Conservation (phyloP, 2,329 filamentous ascomycete genomes). For the Colletotrichum caudatum region DNA sequence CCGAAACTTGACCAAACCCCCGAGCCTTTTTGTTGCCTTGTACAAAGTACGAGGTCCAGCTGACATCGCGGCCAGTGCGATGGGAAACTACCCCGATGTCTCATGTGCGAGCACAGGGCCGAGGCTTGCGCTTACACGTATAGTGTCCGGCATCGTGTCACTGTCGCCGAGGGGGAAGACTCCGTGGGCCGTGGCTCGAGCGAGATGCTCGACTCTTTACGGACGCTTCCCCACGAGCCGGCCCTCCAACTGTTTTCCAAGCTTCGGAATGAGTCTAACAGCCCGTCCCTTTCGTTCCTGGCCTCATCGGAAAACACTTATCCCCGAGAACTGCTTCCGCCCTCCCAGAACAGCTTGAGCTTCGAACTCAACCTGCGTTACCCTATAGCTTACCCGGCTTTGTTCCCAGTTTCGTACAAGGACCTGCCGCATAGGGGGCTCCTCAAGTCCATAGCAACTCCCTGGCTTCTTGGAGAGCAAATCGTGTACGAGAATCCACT, state of each 20-base stretch:
- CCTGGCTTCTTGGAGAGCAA: neutral
- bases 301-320: neutral
- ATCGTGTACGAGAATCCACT: slow-evolving; percentile 3
- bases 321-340: slow-evolving; percentile 9
- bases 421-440: slow-evolving; percentile 6
- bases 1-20: no score
- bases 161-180: slow-evolving; percentile 17
- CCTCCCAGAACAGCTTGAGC: slow-evolving; percentile 17
- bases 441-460: slow-evolving; percentile 1
- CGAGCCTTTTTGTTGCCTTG: no score
- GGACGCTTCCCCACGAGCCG: slow-evolving; percentile 11
- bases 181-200: neutral
- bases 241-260: slow-evolving; percentile 16
- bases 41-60: neutral
- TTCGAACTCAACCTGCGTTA: slow-evolving; percentile 22
- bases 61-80: slow-evolving; percentile 10
- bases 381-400: slow-evolving; percentile 7
- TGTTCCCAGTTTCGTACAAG: slow-evolving; percentile 11
- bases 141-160: slow-evolving; percentile 19
- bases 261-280: neutral
- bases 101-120: slow-evolving; percentile 25
- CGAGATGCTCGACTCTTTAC: slow-evolving; percentile 23
- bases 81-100: slow-evolving; percentile 22
- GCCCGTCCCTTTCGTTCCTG: neutral
- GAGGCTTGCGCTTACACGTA: slow-evolving; percentile 29